Percentiles rank a stretch among this genome's conserved stretches.
phyloP scores from a whole-genome alignment of 1,139 yeast genomes.

The Casaregolazyma suthepensis region DNA sequence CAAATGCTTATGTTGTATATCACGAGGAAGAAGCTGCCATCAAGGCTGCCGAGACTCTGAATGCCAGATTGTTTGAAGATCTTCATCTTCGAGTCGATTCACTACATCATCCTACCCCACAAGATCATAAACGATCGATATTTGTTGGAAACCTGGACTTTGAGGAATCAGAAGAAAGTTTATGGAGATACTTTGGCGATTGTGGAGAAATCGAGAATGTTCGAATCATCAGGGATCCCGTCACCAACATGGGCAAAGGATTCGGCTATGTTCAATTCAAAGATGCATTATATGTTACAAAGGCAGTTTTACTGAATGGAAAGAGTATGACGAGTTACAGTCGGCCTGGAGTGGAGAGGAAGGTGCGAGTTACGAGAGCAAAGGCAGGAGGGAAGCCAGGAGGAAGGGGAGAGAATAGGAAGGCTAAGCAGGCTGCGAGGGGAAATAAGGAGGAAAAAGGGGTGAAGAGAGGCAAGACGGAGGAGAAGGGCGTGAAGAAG shows the following conservation, averaged over 20 bases:
- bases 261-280: slow-evolving; percentile 92
- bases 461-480: no score
- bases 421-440: background rate
- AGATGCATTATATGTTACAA: slow-evolving; percentile 73
- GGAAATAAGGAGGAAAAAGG: background rate
- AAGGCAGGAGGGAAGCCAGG: slow-evolving; percentile 48
- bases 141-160: slow-evolving; percentile 94
- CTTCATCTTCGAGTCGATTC: slow-evolving; percentile 88
- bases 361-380: slow-evolving; percentile 74
- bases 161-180: slow-evolving; percentile 81
- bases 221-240: slow-evolving; percentile 82
- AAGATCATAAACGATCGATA: slow-evolving; percentile 75
- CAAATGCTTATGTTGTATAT: slow-evolving; percentile 85
- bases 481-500: no score
- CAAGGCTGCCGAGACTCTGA: slow-evolving; percentile 44
- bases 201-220: slow-evolving; percentile 80
- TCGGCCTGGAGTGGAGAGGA: slow-evolving; percentile 45
- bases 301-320: slow-evolving; percentile 73
- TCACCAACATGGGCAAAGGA: slow-evolving; percentile 94
- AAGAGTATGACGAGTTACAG: slow-evolving; percentile 42
- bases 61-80: slow-evolving; percentile 61
- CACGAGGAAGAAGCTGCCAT: slow-evolving; percentile 48
- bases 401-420: background rate
- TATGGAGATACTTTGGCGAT: slow-evolving; percentile 73
- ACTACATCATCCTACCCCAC: slow-evolving; percentile 82